Evolutionary conservation across 768 basidiomycete genomes (phyloP), one percentile per base, ranked within the genome.

Genomic region (Tylopilus rubrobrunneus): DNA sequence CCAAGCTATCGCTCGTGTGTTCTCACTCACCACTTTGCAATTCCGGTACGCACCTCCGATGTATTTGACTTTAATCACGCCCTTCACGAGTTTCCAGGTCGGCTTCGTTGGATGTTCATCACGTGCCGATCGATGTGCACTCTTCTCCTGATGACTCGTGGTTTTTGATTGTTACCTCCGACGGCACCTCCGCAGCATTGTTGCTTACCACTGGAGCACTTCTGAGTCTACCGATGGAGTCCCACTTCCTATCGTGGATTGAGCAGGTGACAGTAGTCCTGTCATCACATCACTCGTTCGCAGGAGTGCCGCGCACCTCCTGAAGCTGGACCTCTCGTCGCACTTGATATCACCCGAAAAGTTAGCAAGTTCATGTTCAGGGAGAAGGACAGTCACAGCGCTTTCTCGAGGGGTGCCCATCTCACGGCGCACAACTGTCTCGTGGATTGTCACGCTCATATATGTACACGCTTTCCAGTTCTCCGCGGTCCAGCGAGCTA

Each of bases 391-490:
- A 42, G 54, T 36, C 65, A 60, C 27, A 56, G 57, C 6, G 19
- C 59, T n/a, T 49, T 64, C 21, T 63, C 49, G 12, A 58, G 63
- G 23, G 52, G 54, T 31, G 47, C 56, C 28, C 47, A 33, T 36
- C 51, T 51, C 15, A 74, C 75, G 2, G 54, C 56, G 14, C 75
- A 82, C 59, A 84, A 82, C 55, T 75, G 67, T 40, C 53, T 85
- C 28, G 61, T 85, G 41, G 79, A 83, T 53, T 82, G 80, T 56
- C 76, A 80, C 47, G 67, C 73, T 0, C 81, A 82, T 11, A 76
- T 82, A 23, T 84, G 82, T 83, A 80, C 75, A 8, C 76, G 82
- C 15, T 84, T 81, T 55, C 82, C 82, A 0, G 81, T 84, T 8
- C 63, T 81, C 81, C 2, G 80, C 81, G 0, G 70, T 84, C 25